Evolutionary conservation across 2,329 filamentous ascomycete genomes (phyloP).

Genomic region (Arthroderma sp.): DNA sequence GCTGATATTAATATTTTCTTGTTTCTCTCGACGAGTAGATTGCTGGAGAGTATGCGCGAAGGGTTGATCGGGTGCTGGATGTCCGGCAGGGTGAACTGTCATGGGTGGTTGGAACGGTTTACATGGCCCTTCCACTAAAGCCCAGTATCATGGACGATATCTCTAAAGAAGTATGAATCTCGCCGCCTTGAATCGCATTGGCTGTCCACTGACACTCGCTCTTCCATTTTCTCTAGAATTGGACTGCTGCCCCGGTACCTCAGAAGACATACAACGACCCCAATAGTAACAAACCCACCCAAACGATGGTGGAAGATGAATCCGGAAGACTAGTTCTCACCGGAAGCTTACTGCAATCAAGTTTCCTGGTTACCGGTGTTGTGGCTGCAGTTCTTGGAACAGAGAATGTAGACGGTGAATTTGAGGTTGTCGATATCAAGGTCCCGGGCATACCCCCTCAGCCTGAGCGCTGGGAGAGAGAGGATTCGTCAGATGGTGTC

Average conservation of each 20-base stretch:
- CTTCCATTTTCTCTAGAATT: constrained; percentile 47
- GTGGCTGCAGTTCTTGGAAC: constrained; percentile 92
- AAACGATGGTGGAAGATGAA: constrained; percentile 87
- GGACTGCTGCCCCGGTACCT: constrained; percentile 70
- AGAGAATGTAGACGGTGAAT: constrained; percentile 81
- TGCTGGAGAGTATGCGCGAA: constrained; percentile 60
- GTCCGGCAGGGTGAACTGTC: constrained; percentile 91
- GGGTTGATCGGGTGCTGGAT: constrained; percentile 80
- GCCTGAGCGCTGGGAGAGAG: constrained; percentile 63
- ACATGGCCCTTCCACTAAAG: constrained; percentile 94
- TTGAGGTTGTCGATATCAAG: constrained; percentile 82
- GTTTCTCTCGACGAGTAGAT: constrained; percentile 37
- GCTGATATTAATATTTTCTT: constrained; percentile 7
- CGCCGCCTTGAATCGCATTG: not conserved
- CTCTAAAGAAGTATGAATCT: constrained; percentile 64
- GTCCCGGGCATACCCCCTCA: constrained; percentile 78
- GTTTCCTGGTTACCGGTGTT: constrained; percentile 78
- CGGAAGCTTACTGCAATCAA: constrained; percentile 54
- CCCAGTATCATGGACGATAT: constrained; percentile 94
- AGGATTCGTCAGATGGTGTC: constrained; percentile 37
- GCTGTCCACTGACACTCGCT: not conserved
- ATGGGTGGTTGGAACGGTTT: constrained; percentile 89
- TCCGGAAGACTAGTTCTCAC: constrained; percentile 74
- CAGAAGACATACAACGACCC: constrained; percentile 62
- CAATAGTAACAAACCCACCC: constrained; percentile 36